Percentiles rank a stretch among this genome's conserved stretches.
Evolutionary conservation across 176 grass and related monocot genomes (phyloP).

Genomic region (Lolium perenne): DNA sequence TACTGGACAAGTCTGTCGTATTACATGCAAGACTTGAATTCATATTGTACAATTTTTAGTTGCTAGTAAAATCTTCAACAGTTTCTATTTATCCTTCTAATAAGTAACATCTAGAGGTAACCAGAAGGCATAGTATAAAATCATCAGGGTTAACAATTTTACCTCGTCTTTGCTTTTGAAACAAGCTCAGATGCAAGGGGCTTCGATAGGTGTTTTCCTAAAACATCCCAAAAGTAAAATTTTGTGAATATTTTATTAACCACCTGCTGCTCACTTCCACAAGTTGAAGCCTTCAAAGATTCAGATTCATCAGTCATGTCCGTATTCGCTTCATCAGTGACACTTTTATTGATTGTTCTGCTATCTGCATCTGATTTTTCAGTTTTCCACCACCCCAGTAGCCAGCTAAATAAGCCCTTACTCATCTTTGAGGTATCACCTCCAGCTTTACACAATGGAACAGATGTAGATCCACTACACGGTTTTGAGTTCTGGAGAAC

Average conservation of each 20-base stretch:
- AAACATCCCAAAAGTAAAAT: conserved; percentile 61
- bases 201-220: conserved; percentile 60
- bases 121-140: conserved; percentile 39
- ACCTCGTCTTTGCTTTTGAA: conserved; percentile 73
- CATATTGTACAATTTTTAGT: conserved; percentile 12
- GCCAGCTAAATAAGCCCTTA: conserved; percentile 53
- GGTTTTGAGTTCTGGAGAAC: conserved; percentile 34
- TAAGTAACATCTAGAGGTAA: conserved; percentile 24
- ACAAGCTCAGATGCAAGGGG: conserved; percentile 59
- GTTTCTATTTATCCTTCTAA: background rate
- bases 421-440: conserved; percentile 41
- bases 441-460: conserved; percentile 42
- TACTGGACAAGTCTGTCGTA: conserved; percentile 7
- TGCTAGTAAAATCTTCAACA: conserved; percentile 29
- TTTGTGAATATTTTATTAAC: conserved; percentile 65
- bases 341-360: conserved; percentile 33
- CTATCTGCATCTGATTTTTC: conserved; percentile 55
- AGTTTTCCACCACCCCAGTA: conserved; percentile 44
- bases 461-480: conserved; percentile 30
- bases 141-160: conserved; percentile 25
- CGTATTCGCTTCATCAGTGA: conserved; percentile 30
- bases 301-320: conserved; percentile 34
- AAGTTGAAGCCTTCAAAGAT: conserved; percentile 45
- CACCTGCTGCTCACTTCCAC: conserved; percentile 42
- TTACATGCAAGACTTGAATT: background rate